phyloP scores from a whole-genome alignment of 2,329 filamentous ascomycete species.

The Dothideomycetes sp. region DNA sequence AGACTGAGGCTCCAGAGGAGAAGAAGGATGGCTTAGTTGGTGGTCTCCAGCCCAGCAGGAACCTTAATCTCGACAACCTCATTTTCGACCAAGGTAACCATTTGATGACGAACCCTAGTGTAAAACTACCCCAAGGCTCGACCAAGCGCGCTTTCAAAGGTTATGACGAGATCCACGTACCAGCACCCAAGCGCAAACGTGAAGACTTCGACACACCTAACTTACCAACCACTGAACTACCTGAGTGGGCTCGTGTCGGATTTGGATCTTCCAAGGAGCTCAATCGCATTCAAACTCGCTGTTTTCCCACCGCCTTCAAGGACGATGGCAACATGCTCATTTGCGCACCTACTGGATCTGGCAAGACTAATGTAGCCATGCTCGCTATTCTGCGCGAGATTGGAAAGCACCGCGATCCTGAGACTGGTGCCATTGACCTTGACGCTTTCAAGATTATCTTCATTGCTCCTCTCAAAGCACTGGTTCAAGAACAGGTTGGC shows the following conservation, averaged over 20 bases:
- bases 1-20: constrained; percentile 37
- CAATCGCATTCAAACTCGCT: constrained; percentile 93
- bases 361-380: constrained; percentile 99
- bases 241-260: constrained; percentile 80
- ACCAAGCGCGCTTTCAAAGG: constrained; percentile 95
- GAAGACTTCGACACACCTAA: constrained; percentile 67
- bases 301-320: constrained; percentile 81
- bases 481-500: constrained; percentile 96
- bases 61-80: constrained; percentile 91
- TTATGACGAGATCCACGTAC: constrained; percentile 97
- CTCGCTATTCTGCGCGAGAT: constrained; percentile 91
- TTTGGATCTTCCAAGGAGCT: constrained; percentile 81
- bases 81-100: constrained; percentile 98
- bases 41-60: constrained; percentile 73
- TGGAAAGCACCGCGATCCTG: constrained; percentile 81
- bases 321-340: constrained; percentile 97
- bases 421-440: constrained; percentile 87
- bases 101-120: constrained; percentile 98
- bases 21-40: constrained; percentile 64
- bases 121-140: constrained; percentile 85
- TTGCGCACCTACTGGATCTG: constrained; percentile 92
- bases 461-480: constrained; percentile 87
- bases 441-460: constrained; percentile 98
- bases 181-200: constrained; percentile 76
- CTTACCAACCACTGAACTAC: constrained; percentile 77